These are phyloP conservation scores for Apophysomyces sp. DNA, from an alignment of 371 early-diverging fungal genomes.

Conservation along the genomic window DNA sequence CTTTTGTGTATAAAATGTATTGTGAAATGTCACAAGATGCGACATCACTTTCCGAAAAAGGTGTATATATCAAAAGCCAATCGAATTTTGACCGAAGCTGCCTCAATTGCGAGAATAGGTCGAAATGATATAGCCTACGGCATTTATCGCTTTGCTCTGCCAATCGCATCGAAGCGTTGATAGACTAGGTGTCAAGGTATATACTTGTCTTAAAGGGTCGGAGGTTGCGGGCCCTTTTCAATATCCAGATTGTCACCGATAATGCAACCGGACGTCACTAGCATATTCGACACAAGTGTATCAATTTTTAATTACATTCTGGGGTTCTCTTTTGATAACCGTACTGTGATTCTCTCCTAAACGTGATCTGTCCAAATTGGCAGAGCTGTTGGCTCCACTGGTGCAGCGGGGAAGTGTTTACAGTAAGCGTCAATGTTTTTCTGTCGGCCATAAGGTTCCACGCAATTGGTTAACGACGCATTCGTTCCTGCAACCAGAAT, in stretches of 20 bases:
- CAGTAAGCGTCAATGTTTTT: conserved; percentile 16
- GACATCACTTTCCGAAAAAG: no score
- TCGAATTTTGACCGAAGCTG: no score
- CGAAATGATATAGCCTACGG: no score
- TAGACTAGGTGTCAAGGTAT: no score
- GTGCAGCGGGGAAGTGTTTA: background rate
- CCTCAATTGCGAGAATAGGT: no score
- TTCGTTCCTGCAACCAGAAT: conserved; percentile 9
- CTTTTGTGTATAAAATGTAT: no score
- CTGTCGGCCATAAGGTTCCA: conserved; percentile 16
- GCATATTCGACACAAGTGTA: background rate
- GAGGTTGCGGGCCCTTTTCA: background rate
- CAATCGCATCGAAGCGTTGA: no score
- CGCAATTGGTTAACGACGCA: conserved; percentile 9
- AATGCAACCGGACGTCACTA: background rate
- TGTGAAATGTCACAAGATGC: no score
- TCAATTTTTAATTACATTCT: background rate
- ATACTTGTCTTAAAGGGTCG: no score
- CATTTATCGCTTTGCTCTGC: no score
- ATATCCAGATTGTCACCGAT: background rate
- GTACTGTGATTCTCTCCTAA: background rate
- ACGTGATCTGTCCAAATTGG: background rate
- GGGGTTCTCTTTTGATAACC: background rate
- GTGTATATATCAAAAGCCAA: no score
- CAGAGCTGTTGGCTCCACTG: background rate